Evolutionary conservation across 2,329 filamentous ascomycete genomes (phyloP), one percentile per base, ranked within the genome.

Genomic region (Microsporum audouinii): DNA sequence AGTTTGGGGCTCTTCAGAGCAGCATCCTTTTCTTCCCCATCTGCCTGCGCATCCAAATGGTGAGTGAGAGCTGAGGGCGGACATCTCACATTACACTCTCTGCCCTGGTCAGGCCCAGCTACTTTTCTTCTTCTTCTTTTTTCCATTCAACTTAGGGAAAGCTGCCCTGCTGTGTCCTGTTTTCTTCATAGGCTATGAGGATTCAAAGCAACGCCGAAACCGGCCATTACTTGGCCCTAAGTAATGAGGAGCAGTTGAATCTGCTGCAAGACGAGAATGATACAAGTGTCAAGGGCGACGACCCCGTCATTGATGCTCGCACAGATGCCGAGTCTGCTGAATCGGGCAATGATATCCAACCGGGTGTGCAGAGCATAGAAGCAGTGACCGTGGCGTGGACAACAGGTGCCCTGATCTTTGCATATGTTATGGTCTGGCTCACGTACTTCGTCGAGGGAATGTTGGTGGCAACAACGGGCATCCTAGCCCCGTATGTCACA

Each of bases 401-500:
- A 17, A 75, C 66, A 59, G 66, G 63, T 59, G 67, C 71, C 45
- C 66, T 77, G 4, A 68, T 73, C 45, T 62, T 65, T 14, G 71
- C 72, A 61, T 77, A 73, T 66, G 63, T 70, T 59, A 51, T 64
- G 64, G 74, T 77, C 62, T 76, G 71, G 70, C 47, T 75, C 27
- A 69, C 75, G 60, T 70, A 72, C 61, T 72, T 75, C 57, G 66
- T 74, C 59, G 66, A 71, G 58, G 66, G 72, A 1, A 65, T 76
- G 36, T 68, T 73, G 59, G 65, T 67, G 12, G 68, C 65, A 12
- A 71, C 72, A 38, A 67, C 74, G 23, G 65, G 67, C 59, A 71
- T 72, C 57, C 65, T 82, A 47, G 72, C 69, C 3, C 76, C 78
- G 5, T 81, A 77, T 65, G 77, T 81, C 51, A 82, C 79, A 33